These are phyloP conservation scores for Styphnolobium japonicum DNA, from an alignment of 306 rosid species.

Conservation along the genomic window DNA sequence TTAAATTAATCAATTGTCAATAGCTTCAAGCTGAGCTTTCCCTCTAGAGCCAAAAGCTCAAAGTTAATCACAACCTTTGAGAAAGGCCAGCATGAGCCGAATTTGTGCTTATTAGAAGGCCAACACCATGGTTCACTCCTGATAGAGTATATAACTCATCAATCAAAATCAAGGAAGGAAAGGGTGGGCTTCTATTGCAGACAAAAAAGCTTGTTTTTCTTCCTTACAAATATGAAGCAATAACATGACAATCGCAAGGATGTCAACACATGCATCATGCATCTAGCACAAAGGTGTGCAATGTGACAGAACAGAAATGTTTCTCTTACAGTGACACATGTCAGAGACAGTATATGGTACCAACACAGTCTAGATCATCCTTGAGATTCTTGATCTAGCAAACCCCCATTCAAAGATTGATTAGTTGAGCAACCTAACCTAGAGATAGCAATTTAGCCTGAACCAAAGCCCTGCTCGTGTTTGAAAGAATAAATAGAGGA, in stretches of 20 bases:
- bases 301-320: neutral
- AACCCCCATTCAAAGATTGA: neutral
- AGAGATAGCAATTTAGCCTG: neutral
- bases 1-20: no score
- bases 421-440: neutral
- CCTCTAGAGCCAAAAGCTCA: no score
- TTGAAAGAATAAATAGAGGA: neutral
- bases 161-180: neutral
- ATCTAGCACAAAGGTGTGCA: neutral
- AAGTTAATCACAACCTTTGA: no score
- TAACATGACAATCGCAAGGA: neutral
- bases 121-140: no score
- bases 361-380: neutral
- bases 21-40: no score
- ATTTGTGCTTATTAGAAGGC: no score
- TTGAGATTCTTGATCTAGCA: neutral
- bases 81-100: no score
- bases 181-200: neutral
- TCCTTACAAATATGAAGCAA: slow-evolving; percentile 6
- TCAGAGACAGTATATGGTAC: neutral
- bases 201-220: neutral
- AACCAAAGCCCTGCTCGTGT: neutral
- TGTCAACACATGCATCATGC: neutral
- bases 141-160: neutral
- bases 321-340: neutral